A percentile compares a stretch with the other conserved stretches of the same genome.
Conservation (phyloP, 257 asterid genomes). For the Solanum neorickii region DNA sequence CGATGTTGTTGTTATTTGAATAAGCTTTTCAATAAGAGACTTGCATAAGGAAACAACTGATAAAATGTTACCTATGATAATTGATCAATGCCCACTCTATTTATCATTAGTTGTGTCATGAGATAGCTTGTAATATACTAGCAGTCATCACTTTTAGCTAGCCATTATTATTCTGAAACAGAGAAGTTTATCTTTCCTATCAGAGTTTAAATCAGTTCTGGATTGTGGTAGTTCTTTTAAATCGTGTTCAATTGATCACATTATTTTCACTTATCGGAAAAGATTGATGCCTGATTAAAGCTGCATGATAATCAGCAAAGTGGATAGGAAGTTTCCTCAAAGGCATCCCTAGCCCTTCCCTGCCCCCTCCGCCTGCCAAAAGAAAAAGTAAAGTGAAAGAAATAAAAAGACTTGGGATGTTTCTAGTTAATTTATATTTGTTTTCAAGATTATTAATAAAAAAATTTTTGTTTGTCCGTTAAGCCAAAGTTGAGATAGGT, state of each 20-base stretch:
- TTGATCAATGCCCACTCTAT: not conserved
- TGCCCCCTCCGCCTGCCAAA: not conserved
- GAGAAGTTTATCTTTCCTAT: not conserved
- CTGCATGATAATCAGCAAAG: not conserved
- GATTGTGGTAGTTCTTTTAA: not conserved
- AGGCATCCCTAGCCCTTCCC: not conserved
- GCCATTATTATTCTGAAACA: not conserved
- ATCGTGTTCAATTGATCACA: not conserved
- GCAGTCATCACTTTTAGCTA: not conserved
- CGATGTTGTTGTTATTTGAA: not conserved
- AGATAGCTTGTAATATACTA: not conserved
- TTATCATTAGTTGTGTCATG: not conserved
- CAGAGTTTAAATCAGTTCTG: not conserved
- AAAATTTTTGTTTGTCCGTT: not conserved
- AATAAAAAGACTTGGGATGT: not conserved
- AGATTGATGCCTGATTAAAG: not conserved
- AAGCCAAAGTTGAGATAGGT: not conserved
- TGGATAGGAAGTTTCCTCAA: not conserved
- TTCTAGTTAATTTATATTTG: not conserved
- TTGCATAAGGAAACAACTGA: not conserved
- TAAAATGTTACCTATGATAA: not conserved
- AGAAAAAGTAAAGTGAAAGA: not conserved
- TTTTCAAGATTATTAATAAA: not conserved
- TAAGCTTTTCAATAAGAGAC: not conserved
- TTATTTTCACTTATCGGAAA: not conserved